These are phyloP conservation scores for Naganishia liquefaciens DNA, from an alignment of 1,284 basidiomycete species.

Conservation along the genomic window DNA sequence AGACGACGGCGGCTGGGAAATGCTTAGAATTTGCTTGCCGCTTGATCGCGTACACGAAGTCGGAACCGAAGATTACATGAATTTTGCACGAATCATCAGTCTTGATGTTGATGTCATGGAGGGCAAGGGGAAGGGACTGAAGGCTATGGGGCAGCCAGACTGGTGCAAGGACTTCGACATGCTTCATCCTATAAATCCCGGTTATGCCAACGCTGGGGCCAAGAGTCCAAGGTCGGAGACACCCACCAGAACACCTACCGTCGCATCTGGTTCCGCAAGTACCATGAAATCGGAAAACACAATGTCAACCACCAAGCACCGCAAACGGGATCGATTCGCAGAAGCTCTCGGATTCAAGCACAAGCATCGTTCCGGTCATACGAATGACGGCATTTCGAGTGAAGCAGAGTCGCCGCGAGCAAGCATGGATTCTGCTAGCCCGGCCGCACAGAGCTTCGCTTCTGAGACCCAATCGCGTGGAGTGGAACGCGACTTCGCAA, in stretches of 20 bases:
- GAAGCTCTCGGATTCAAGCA: conserved; percentile 19
- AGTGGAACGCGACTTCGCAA: conserved; percentile 1
- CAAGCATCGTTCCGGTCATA: conserved; percentile 12
- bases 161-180: conserved; percentile 16
- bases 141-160: background rate
- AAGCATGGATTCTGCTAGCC: conserved; percentile 8
- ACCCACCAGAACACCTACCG: conserved; percentile 5
- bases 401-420: conserved; percentile 7
- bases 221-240: conserved; percentile 7
- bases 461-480: conserved; percentile 1
- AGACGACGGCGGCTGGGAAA: conserved; percentile 53
- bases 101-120: conserved; percentile 40
- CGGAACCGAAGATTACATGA: conserved; percentile 49
- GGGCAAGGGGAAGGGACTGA: conserved; percentile 1
- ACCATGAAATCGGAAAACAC: conserved; percentile 4
- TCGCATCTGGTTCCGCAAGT: background rate
- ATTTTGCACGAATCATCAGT: conserved; percentile 50
- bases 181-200: conserved; percentile 30
- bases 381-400: background rate
- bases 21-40: conserved; percentile 63
- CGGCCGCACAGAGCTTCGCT: background rate
- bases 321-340: conserved; percentile 19
- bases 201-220: conserved; percentile 3
- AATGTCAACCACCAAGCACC: conserved; percentile 4
- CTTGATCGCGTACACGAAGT: conserved; percentile 56